These are phyloP conservation scores for Tolypocladium amazonense DNA, from an alignment of 2,329 filamentous ascomycete species.

Conservation along the genomic window DNA sequence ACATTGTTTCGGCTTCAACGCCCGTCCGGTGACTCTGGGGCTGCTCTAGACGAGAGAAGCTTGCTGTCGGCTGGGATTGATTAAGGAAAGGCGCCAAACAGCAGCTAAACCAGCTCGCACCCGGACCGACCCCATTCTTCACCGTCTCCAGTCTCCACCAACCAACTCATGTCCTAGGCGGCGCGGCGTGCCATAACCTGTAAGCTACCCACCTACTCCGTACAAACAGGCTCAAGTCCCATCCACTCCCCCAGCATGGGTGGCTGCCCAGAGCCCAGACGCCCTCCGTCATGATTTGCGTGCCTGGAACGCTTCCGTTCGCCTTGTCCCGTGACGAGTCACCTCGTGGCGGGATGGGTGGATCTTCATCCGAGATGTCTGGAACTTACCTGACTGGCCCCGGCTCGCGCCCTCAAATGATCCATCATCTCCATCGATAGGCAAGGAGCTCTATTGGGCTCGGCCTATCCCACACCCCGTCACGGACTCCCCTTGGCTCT, in stretches of 20 bases:
- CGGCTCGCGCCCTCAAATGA: background rate
- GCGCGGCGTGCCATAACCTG: background rate
- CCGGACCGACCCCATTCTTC: background rate
- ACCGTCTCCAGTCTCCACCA: background rate
- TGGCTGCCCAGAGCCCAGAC: background rate
- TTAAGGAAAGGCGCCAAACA: background rate
- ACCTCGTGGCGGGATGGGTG: background rate
- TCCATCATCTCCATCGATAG: background rate
- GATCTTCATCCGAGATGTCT: conserved; percentile 1
- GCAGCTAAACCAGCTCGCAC: background rate
- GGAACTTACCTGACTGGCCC: background rate
- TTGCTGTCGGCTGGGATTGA: background rate
- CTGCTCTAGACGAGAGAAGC: background rate
- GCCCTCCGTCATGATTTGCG: background rate
- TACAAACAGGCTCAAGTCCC: background rate
- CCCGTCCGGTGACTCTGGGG: background rate
- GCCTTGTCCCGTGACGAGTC: background rate
- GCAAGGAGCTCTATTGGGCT: background rate
- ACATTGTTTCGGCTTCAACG: background rate
- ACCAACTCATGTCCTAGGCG: background rate
- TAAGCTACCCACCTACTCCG: background rate
- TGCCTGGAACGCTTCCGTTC: background rate
- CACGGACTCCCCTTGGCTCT: background rate
- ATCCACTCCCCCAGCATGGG: background rate
- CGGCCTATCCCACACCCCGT: background rate